Evolutionary conservation across 495 filamentous ascomycete species (phyloP), one percentile per base, ranked within the genome.

Genomic region (Oidiodendron maius): DNA sequence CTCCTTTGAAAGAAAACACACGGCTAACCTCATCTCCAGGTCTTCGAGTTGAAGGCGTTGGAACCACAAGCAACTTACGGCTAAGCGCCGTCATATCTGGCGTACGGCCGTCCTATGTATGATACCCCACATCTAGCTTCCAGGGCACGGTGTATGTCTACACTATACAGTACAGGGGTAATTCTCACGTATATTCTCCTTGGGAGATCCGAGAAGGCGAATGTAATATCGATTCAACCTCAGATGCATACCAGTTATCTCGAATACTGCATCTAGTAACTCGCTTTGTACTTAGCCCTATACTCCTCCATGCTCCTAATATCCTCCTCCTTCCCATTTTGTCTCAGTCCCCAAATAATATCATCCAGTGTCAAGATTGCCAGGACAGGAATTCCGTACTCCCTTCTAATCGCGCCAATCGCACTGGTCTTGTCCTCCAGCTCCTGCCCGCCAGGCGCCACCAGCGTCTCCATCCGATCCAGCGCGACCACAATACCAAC

Each of bases 401-500:
- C 82, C 61, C 79, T 82, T 63, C 81, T 75, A 10, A 94, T 79
- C 72, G 87, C 81, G 20, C 86, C 87, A 56, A 95, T 86, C 18
- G 89, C 86, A 63, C 83, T 87, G 56, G 73, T 75, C 67, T 61
- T 68, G 12, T 67, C 65, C 56, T 61, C 66, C 46, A 65, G 70
- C 35, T 75, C 78, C 48, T 77, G 74, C 17, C 69, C 71, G 49
- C 76, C 76, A 17, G 68, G 65, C 3, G 71, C 66, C 20, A 71
- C 71, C 39, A 89, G 77, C 58, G 82, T 87, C 78, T 97, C 93
- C 74, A 84, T 77, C 35, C 93, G 79, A 66, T 97, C 91, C 48
- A 97, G 70, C 18, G 90, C 82, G 18, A 98, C 82, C 22, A 96
- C 75, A 41, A 98, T 84, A 32, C 91, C 93, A 5, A 82, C 82